phyloP scores from a whole-genome alignment of 139 green algal genomes.

The Bryopsis sp. region DNA sequence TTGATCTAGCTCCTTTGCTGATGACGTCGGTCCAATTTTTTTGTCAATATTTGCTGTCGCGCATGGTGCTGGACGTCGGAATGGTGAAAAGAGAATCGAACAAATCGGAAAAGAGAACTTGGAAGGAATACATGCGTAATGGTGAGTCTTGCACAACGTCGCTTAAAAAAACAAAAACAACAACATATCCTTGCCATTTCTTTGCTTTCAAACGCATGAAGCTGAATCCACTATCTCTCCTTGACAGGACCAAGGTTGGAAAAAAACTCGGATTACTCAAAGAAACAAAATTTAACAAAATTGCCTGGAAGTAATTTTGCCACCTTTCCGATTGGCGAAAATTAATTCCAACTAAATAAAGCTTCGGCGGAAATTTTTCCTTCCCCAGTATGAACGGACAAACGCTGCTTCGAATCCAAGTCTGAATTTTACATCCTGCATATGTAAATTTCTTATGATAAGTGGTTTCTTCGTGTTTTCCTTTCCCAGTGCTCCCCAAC shows the following conservation, averaged over 20 bases:
- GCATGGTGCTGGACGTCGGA: constrained; percentile 31
- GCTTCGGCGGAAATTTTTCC: too few species aligned
- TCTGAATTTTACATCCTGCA: too few species aligned
- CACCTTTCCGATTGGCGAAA: too few species aligned
- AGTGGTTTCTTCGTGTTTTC: background rate
- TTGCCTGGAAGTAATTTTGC: too few species aligned
- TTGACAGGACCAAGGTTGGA: background rate
- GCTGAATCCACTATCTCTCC: background rate
- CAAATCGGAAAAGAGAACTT: constrained; percentile 27
- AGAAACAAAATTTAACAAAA: background rate
- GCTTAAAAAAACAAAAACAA: too few species aligned
- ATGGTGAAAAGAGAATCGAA: constrained; percentile 30
- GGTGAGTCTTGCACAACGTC: constrained; percentile 35
- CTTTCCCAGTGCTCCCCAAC: constrained; percentile 72
- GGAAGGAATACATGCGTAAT: constrained; percentile 44
- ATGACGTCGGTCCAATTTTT: constrained; percentile 58
- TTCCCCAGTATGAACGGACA: constrained; percentile 12
- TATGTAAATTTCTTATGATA: too few species aligned
- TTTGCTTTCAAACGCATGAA: too few species aligned
- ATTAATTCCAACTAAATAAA: too few species aligned
- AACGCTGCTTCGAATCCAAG: background rate
- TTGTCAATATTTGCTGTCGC: constrained; percentile 56
- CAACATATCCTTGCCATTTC: too few species aligned
- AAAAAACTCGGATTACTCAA: background rate
- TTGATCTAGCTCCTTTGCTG: constrained; percentile 35